These are phyloP conservation scores for Dendrobium officinale DNA, from an alignment of 106 monocot species.

Conservation along the genomic window DNA sequence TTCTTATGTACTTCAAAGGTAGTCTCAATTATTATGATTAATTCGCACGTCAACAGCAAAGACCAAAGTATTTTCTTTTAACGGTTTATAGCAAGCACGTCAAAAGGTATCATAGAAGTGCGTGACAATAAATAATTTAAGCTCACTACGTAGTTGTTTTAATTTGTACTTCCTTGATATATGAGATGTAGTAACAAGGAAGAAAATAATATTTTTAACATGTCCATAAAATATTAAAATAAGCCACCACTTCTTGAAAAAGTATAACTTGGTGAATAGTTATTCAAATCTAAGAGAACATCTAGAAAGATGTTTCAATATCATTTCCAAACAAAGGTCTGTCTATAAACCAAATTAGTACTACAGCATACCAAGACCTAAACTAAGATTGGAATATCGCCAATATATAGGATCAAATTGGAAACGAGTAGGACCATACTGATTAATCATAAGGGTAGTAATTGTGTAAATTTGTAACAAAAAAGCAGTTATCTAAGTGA, in stretches of 20 bases:
- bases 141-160: neutral
- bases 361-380: neutral
- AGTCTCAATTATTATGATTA: neutral
- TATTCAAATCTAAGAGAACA: neutral
- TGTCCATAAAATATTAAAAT: too few relatives aligned
- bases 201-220: neutral
- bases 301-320: neutral
- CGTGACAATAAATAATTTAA: neutral
- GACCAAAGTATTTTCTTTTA: neutral
- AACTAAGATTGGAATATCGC: neutral
- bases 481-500: neutral
- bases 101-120: neutral
- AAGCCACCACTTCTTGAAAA: neutral
- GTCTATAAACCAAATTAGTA: neutral
- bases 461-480: neutral
- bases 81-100: neutral
- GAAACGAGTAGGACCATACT: too few relatives aligned
- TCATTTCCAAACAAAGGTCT: neutral
- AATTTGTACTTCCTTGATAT: too few relatives aligned
- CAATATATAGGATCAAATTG: neutral
- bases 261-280: neutral
- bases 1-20: neutral
- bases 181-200: neutral
- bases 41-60: neutral
- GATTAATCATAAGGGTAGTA: too few relatives aligned